Percentiles rank a stretch among this genome's conserved stretches.
Evolutionary conservation across 108 stramenopile species (phyloP).

Genomic region (Pseudonitzschia delicatissima): DNA sequence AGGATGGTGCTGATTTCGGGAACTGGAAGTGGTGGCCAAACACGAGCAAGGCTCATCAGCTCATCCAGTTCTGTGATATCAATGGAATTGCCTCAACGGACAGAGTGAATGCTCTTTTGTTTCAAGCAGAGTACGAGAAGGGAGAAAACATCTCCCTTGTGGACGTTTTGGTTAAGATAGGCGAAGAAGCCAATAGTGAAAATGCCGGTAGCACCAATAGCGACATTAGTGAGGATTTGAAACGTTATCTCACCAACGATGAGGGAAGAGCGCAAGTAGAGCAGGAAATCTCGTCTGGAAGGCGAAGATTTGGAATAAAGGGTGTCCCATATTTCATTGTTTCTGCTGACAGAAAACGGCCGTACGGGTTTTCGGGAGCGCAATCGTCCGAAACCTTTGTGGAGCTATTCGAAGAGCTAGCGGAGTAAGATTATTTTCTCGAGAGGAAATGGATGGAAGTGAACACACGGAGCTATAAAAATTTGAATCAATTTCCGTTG

Average conservation of each 20-base stretch:
- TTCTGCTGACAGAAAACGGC: conserved; percentile 13
- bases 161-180: conserved; percentile 40
- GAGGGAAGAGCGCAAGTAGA: conserved; percentile 40
- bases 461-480: too few species aligned
- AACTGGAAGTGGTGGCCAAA: conserved; percentile 81
- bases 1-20: conserved; percentile 63
- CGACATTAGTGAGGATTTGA: conserved; percentile 35
- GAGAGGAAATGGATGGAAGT: too few species aligned
- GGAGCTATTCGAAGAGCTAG: conserved; percentile 54
- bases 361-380: conserved; percentile 68
- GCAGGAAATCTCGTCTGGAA: conserved; percentile 50
- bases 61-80: conserved; percentile 55
- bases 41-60: conserved; percentile 67
- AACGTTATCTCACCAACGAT: conserved; percentile 35
- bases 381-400: conserved; percentile 52
- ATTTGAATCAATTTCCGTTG: too few species aligned
- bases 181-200: conserved; percentile 22
- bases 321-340: conserved; percentile 68
- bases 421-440: conserved; percentile 18
- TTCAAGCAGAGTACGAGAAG: conserved; percentile 65
- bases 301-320: conserved; percentile 47
- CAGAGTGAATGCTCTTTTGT: conserved; percentile 49
- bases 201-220: neutral
- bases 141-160: conserved; percentile 61
- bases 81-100: conserved; percentile 47